phyloP scores from a whole-genome alignment of 352 stramenopile genomes.

The Phytopythium montanum region DNA sequence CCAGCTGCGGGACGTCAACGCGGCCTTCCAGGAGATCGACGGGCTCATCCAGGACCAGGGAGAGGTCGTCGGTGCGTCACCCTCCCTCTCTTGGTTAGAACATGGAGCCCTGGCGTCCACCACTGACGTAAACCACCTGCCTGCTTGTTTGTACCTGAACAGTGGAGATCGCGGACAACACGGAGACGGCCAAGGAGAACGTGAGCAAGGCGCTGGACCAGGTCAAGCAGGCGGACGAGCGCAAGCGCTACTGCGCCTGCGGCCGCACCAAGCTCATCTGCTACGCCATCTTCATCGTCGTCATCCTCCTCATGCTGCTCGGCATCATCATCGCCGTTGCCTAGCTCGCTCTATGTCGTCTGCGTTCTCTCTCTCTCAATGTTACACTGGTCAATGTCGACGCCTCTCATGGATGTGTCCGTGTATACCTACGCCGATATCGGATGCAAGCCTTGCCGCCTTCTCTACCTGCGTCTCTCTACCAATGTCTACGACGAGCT shows the following conservation, averaged over 20 bases:
- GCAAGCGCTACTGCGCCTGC: slow-evolving; percentile 70
- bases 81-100: background rate
- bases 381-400: slow-evolving; percentile 6
- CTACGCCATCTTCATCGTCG: slow-evolving; percentile 45
- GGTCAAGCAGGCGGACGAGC: slow-evolving; percentile 65
- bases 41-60: slow-evolving; percentile 80
- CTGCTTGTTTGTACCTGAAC: background rate
- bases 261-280: slow-evolving; percentile 65
- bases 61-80: slow-evolving; percentile 50
- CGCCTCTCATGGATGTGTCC: background rate
- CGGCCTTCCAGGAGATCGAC: slow-evolving; percentile 83
- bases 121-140: background rate
- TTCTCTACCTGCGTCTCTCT: background rate
- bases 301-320: slow-evolving; percentile 57
- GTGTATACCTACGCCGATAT: slow-evolving; percentile 18
- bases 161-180: slow-evolving; percentile 86
- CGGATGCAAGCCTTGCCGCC: background rate
- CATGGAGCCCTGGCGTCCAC: too few relatives aligned
- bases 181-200: slow-evolving; percentile 72
- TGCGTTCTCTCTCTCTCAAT: background rate
- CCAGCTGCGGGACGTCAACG: slow-evolving; percentile 82
- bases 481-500: background rate
- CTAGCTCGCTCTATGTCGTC: slow-evolving; percentile 3
- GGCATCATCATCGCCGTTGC: slow-evolving; percentile 40
- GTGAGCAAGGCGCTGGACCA: slow-evolving; percentile 65